A percentile compares a stretch with the other conserved stretches of the same genome.
These are phyloP conservation scores for Jatropha curcas DNA, from an alignment of 345 rosid genomes.

Conservation along the genomic window DNA sequence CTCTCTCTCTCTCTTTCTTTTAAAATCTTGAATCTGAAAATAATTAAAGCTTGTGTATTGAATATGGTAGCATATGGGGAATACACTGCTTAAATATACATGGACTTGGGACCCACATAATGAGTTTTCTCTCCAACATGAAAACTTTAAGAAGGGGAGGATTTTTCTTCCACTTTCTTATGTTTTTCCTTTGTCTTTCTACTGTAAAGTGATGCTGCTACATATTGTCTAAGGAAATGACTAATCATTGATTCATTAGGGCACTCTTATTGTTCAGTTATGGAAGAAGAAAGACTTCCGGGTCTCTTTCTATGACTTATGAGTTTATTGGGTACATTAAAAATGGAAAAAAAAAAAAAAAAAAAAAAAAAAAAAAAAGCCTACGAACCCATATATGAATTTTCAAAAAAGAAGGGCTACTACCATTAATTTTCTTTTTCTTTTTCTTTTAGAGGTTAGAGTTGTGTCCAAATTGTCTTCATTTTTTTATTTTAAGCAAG, in stretches of 20 bases:
- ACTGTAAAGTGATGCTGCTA: neutral
- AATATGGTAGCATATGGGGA: neutral
- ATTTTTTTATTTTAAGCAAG: too few relatives aligned
- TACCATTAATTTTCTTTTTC: neutral
- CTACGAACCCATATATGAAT: too few relatives aligned
- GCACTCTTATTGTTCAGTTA: neutral
- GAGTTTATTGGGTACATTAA: too few relatives aligned
- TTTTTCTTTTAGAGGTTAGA: too few relatives aligned
- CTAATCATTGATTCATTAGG: conserved; percentile 20
- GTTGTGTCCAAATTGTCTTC: too few relatives aligned
- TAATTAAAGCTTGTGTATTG: neutral
- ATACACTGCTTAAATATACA: neutral
- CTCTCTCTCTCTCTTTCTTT: neutral
- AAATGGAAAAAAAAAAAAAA: too few relatives aligned
- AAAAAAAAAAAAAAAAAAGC: neutral
- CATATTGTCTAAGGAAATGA: conserved; percentile 2
- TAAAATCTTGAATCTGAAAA: conserved; percentile 16
- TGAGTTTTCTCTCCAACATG: conserved; percentile 5
- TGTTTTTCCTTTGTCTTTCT: conserved; percentile 25
- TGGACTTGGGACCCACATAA: neutral
- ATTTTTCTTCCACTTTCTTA: conserved; percentile 20
- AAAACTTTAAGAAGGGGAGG: neutral
- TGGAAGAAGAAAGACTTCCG: conserved; percentile 5
- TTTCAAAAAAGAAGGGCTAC: too few relatives aligned
- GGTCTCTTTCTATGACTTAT: too few relatives aligned